Evolutionary conservation across 148 eudicot genomes (phyloP).

Genomic region (Pharnaceum exiguum): DNA sequence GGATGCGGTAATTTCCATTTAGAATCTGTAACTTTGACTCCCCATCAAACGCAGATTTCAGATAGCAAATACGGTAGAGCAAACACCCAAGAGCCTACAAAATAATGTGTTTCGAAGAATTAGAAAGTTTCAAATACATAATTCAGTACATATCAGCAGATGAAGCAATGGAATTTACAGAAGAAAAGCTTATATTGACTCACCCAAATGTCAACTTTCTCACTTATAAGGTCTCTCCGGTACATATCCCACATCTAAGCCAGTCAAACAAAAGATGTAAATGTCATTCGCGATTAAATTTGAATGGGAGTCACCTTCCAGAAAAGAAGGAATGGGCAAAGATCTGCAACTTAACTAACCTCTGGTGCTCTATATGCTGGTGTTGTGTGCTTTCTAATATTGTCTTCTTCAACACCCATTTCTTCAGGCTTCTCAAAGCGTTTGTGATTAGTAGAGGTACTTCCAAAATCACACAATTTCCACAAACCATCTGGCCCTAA

Average conservation of each 20-base stretch:
- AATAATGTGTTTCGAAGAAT: no score
- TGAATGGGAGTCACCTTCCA: no score
- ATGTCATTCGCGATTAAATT: constrained; percentile 17
- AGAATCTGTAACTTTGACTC: constrained; percentile 96
- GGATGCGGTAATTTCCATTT: constrained; percentile 95
- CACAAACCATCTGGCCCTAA: constrained; percentile 87
- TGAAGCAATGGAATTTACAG: no score
- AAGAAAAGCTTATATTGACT: no score
- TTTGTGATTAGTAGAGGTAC: constrained; percentile 90
- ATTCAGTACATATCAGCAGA: background rate
- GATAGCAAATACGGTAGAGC: constrained; percentile 87
- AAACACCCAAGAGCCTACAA: constrained; percentile 94
- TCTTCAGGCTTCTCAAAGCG: constrained; percentile 95
- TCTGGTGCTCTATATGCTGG: constrained; percentile 99
- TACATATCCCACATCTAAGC: constrained; percentile 94
- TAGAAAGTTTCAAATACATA: background rate
- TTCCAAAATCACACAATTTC: constrained; percentile 98
- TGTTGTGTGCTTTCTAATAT: constrained; percentile 93
- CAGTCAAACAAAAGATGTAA: constrained; percentile 29
- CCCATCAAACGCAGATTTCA: constrained; percentile 98
- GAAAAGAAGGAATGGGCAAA: background rate
- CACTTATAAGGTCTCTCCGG: constrained; percentile 79
- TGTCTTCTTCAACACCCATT: constrained; percentile 99
- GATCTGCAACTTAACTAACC: constrained; percentile 48
- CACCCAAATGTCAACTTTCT: constrained; percentile 99